phyloP scores from a whole-genome alignment of 2,329 filamentous ascomycete genomes.

The Monilinia aucupariae region DNA sequence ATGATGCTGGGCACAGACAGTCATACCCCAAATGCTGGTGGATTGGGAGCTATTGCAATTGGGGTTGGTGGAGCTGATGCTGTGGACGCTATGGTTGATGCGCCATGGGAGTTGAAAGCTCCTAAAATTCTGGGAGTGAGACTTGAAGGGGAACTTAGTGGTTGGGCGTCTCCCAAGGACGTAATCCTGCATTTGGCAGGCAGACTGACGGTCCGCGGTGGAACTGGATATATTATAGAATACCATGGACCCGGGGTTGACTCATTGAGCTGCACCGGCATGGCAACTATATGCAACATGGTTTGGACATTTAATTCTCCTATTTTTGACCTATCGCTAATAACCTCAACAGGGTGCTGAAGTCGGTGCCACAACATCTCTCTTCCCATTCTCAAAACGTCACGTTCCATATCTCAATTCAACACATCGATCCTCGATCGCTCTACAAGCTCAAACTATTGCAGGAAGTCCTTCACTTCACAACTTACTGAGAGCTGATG shows the following conservation, averaged over 20 bases:
- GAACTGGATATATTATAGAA: conserved; percentile 91
- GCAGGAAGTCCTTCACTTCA: conserved; percentile 39
- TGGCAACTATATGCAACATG: conserved; percentile 88
- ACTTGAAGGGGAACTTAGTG: conserved; percentile 74
- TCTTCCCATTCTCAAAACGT: conserved; percentile 82
- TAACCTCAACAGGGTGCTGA: conserved; percentile 51
- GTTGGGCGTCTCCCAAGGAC: conserved; percentile 94
- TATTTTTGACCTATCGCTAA: neutral
- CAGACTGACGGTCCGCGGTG: conserved; percentile 83
- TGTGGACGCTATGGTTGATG: conserved; percentile 91
- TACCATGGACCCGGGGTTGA: conserved; percentile 89
- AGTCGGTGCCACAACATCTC: conserved; percentile 73
- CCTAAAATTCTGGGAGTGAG: conserved; percentile 84
- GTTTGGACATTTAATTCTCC: neutral
- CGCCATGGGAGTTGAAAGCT: conserved; percentile 95
- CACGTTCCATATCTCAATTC: conserved; percentile 82
- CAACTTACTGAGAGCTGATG: conserved; percentile 70
- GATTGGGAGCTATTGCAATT: conserved; percentile 87
- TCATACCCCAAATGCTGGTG: conserved; percentile 96
- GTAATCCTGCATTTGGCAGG: conserved; percentile 88
- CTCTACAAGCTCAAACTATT: conserved; percentile 32
- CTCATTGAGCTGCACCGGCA: conserved; percentile 83
- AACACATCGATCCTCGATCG: conserved; percentile 60
- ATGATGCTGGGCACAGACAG: conserved; percentile 99
- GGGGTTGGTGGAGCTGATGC: conserved; percentile 96